A percentile compares a stretch with the other conserved stretches of the same genome.
Evolutionary conservation across 352 stramenopile genomes (phyloP).

Genomic region (Globisporangium yorkense): DNA sequence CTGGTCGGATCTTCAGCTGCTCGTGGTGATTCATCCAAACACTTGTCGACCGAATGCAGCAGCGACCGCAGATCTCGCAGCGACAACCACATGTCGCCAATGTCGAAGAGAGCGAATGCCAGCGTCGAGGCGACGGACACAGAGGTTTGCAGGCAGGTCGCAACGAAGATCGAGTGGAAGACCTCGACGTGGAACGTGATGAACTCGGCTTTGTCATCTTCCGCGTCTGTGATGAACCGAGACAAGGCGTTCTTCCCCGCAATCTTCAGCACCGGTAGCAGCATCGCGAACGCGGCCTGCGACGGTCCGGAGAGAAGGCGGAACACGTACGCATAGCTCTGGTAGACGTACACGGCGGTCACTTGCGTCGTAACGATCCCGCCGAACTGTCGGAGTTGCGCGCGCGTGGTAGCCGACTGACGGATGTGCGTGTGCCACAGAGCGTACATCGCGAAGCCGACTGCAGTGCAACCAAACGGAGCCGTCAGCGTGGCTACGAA

Average conservation of each 20-base stretch:
- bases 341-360: neutral
- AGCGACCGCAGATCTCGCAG: neutral
- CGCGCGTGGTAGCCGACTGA: neutral
- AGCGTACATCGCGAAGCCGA: neutral
- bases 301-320: neutral
- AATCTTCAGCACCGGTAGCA: constrained; percentile 1
- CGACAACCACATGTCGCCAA: neutral
- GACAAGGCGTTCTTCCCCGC: neutral
- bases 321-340: constrained; percentile 1
- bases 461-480: neutral
- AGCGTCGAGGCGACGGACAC: neutral
- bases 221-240: neutral
- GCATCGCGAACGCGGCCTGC: neutral
- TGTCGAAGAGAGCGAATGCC: neutral
- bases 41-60: neutral
- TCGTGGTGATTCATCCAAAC: neutral
- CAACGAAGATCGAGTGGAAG: constrained; percentile 1
- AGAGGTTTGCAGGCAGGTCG: constrained; percentile 1
- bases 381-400: neutral
- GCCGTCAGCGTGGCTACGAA: neutral
- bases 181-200: constrained; percentile 3
- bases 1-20: neutral
- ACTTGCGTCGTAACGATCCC: neutral
- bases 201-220: constrained; percentile 4
- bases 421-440: neutral